phyloP scores from a whole-genome alignment of 768 basidiomycete species.

The Steccherinum ochraceum region DNA sequence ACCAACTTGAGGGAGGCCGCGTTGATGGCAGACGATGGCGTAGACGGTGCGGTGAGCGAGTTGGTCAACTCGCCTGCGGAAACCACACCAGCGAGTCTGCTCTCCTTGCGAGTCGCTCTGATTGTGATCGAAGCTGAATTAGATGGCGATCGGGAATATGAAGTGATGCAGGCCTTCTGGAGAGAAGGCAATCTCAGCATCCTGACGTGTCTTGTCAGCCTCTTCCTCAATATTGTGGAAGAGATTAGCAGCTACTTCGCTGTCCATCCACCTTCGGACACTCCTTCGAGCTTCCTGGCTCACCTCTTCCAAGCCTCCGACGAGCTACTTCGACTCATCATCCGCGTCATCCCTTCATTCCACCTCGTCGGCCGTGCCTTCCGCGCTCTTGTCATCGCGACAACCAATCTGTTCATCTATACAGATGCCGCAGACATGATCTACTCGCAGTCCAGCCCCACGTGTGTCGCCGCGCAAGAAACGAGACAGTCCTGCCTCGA shows the following conservation, averaged over 20 bases:
- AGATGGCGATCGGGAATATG: constrained; percentile 49
- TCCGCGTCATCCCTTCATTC: constrained; percentile 38
- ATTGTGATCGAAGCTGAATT: constrained; percentile 51
- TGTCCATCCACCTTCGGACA: constrained; percentile 28
- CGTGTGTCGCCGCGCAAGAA: constrained; percentile 35
- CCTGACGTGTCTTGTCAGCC: constrained; percentile 47
- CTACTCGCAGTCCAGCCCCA: constrained; percentile 33
- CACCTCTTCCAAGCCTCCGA: constrained; percentile 49
- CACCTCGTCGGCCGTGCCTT: constrained; percentile 46
- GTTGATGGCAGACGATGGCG: constrained; percentile 61
- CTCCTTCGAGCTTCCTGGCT: constrained; percentile 36
- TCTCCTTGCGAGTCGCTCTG: constrained; percentile 58
- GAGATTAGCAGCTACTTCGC: constrained; percentile 53
- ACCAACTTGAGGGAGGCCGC: constrained; percentile 56
- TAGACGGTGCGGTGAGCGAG: constrained; percentile 58
- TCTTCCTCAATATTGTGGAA: constrained; percentile 40
- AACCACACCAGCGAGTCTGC: constrained; percentile 47
- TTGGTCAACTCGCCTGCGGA: constrained; percentile 38
- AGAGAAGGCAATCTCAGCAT: constrained; percentile 52
- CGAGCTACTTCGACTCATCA: constrained; percentile 48
- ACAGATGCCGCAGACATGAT: constrained; percentile 38
- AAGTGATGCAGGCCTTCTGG: constrained; percentile 54
- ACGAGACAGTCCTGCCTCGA: constrained; percentile 47
- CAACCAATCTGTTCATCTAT: constrained; percentile 52
- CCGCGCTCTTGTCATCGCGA: constrained; percentile 34